Evolutionary conservation across 257 asterid genomes (phyloP), one percentile per base, ranked within the genome.

Genomic region (Eucommia ulmoides): DNA sequence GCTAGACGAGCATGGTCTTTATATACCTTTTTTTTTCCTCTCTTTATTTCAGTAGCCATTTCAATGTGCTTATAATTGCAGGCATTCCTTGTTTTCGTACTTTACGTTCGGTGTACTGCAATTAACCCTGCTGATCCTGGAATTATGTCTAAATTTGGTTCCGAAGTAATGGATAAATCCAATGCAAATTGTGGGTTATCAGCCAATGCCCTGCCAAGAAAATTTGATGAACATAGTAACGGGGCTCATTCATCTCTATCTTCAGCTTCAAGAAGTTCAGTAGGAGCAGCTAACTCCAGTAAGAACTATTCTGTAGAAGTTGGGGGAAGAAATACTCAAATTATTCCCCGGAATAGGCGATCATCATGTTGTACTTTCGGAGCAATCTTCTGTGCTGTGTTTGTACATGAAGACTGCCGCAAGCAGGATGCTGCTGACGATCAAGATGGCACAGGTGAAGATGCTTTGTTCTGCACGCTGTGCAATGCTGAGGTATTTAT

Each of bases 91-190:
- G 98, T 91, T 24, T 91, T 91, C 71, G 63, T 86, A 71, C 87
- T 91, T 20, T 91, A 91, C 63, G 96, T 72, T 54, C 86, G 98
- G 41, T 72, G 76, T 52, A 91, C 98, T 49, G 98, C 98, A 55
- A 91, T 91, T 63, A 91, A 91, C 73, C 98, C 98, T 14, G 96
- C 98, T 19, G 98, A 86, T 64, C 96, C 98, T 21, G 98, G 98
- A 33, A 86, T 91, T 66, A 81, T 91, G 93, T 71, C 66, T 55
- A 86, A 72, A 55, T 86, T 91, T 58, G 77, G 79, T 24, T 77
- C 77, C 23, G 79, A 70, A 66, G 60, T 56, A 1, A 67, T 64
- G 66, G 63, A 69, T 23, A 79, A 66, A 58, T 69, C 69, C 50
- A 57, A 42, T 38, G 68, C 53, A 62, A 78, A 66, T 62, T 80